Base-by-base conservation (phyloP, 2,329 filamentous ascomycete species). In the Colletotrichum truncatum region DNA sequence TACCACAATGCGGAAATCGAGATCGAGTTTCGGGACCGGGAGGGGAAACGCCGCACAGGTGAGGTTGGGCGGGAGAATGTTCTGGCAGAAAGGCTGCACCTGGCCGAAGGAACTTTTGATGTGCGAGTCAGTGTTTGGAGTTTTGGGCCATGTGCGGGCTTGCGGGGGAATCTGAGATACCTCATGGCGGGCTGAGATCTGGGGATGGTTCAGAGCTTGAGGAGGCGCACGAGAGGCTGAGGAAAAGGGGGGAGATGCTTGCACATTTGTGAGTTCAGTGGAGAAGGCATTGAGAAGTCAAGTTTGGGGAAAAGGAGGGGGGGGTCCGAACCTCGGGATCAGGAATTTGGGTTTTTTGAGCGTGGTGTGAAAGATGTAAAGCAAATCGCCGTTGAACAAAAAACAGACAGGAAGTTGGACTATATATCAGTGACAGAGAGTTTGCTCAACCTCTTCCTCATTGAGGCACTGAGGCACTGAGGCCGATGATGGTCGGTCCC, bases 1-100 rank as follows among this genome's bases (percentile, higher is more conserved):
- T 12, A 85, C 82, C 39, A 81, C 80, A 72, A 86, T 80, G 59
- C 82, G 81, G 68, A 85, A 84, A 70, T 85, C 83, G 46, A 84
- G 82, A 53, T 78, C 78, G 52, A 84, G 77, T 36, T 75, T 77
- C 5, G 83, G 82, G 70, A 79, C 78, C 12, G 83, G 82, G 53
- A 85, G 78, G 4, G 75, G 75, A 32, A 84, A 68, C 39, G 74
- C 71, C 16, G 82, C 79, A 67, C 79, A 77, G n/a, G 80, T 78
- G 36, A 80, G 32, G 84, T 83, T 68, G 34, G 48, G 8, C 5
- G 64, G 60, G 46, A 67, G 64, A 49, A 32, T 38, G 16, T 49
- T 52, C 36, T 65, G 49, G 28, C 36, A 55, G 63, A 66, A 39
- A 28, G 65, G 23, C 10, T 38, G 43, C 32, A 38, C 30, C 25